Conservation (phyloP, 2,329 filamentous ascomycete species). For the Ascochyta lentis region DNA sequence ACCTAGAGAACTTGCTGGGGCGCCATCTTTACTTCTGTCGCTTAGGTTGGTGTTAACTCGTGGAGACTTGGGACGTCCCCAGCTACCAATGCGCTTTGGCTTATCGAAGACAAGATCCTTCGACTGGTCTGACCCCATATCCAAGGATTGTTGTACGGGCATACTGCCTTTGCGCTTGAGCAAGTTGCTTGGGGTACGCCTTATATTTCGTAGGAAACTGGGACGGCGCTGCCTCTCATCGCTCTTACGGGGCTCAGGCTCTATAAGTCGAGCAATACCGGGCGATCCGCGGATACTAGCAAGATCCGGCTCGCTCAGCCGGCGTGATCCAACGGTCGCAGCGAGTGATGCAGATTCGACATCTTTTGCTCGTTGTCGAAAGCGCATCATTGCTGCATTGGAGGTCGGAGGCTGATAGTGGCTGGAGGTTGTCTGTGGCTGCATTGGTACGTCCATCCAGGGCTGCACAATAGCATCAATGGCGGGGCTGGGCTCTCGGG, state of each 20-base stretch:
- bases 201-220: slow-evolving; percentile 59
- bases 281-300: slow-evolving; percentile 67
- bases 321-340: slow-evolving; percentile 74
- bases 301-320: slow-evolving; percentile 67
- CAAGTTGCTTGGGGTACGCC: slow-evolving; percentile 49
- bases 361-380: slow-evolving; percentile 57
- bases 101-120: slow-evolving; percentile 44
- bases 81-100: slow-evolving; percentile 51
- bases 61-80: slow-evolving; percentile 51
- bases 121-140: slow-evolving; percentile 32
- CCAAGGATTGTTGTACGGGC: slow-evolving; percentile 37
- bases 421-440: slow-evolving; percentile 39
- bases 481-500: slow-evolving; percentile 28
- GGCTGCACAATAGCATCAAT: slow-evolving; percentile 46
- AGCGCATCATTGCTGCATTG: slow-evolving; percentile 63
- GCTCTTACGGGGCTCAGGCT: slow-evolving; percentile 50
- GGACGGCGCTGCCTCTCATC: slow-evolving; percentile 56
- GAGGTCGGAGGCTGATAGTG: slow-evolving; percentile 60
- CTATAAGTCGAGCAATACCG: slow-evolving; percentile 66
- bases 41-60: slow-evolving; percentile 49
- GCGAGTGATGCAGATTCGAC: slow-evolving; percentile 63
- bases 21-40: slow-evolving; percentile 60
- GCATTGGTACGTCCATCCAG: slow-evolving; percentile 57
- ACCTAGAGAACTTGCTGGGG: slow-evolving; percentile 56
- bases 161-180: slow-evolving; percentile 58